Evolutionary conservation across 148 eudicot species (phyloP).

Genomic region (Simmondsia chinensis): DNA sequence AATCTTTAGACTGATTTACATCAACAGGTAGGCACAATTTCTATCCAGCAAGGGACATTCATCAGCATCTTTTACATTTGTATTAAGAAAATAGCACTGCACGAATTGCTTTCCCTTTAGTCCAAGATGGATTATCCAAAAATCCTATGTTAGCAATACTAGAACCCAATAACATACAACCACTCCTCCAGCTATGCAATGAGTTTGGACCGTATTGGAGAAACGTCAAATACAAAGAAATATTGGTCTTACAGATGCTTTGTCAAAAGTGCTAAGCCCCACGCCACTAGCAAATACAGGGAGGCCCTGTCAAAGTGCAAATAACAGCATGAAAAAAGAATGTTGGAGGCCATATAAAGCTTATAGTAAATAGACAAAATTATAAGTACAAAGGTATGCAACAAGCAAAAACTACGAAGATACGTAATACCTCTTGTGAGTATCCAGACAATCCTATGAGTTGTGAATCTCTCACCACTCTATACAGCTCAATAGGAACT

Average conservation of each 20-base stretch:
- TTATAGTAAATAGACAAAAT: too few relatives aligned
- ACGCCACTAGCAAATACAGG: slow-evolving; percentile 30
- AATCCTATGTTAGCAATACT: too few relatives aligned
- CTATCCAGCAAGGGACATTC: too few relatives aligned
- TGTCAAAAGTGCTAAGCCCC: slow-evolving; percentile 27
- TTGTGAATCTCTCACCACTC: slow-evolving; percentile 25
- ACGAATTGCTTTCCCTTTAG: too few relatives aligned
- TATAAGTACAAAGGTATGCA: not conserved
- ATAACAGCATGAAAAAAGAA: too few relatives aligned
- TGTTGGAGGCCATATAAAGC: too few relatives aligned
- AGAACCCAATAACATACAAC: too few relatives aligned
- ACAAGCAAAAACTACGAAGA: not conserved
- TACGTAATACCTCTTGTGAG: slow-evolving; percentile 17
- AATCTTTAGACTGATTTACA: too few relatives aligned
- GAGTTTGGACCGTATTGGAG: not conserved
- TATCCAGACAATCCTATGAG: slow-evolving; percentile 25
- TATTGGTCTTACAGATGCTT: slow-evolving; percentile 22
- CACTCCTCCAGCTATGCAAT: not conserved
- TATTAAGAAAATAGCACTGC: too few relatives aligned
- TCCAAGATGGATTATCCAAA: too few relatives aligned
- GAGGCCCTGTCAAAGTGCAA: slow-evolving; percentile 22
- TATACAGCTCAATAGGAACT: slow-evolving; percentile 16
- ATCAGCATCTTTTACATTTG: too few relatives aligned
- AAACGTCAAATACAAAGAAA: not conserved
- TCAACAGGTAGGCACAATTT: too few relatives aligned